Base-by-base conservation (phyloP, 2,329 filamentous ascomycete species). In the Fulvia fulva region DNA sequence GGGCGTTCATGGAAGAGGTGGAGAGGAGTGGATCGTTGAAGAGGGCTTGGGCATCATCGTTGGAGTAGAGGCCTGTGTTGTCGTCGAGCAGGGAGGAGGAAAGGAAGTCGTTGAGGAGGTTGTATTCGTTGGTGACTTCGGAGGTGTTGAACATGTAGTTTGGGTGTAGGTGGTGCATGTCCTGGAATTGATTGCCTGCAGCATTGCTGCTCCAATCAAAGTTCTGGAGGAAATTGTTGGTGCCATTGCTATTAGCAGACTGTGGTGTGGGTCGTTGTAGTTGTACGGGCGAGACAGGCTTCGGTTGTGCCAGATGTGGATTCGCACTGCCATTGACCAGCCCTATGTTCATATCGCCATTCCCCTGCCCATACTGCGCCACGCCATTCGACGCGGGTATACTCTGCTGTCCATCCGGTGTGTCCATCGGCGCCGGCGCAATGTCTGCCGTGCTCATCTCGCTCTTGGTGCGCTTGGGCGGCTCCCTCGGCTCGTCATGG, bases 51-150 rank as follows among this genome's bases (percentile, higher is more conserved):
- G 75, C 70, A 43, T 79, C 76, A 51, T 76, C 74, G 51, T 74
- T 72, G 55, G 62, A 63, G 51, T 78, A 80, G 30, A 78, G 71
- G 22, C 70, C 71, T 55, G 75, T 76, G 63, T 80, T 92, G 76
- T 97, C 92, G 26, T 50, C 47, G 64, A 97, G 83, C 56, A 97
- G 79, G 71, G 90, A 96, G 66, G 87, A 95, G 74, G 92, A 94
- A 61, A 99, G 83, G 72, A 97, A 97, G 75, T 99, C 93, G 79
- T 95, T 96, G 71, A 99, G 85, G 53, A 97, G 80, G 72, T 97
- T 96, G 75, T 96, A 97, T 79, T 99, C 94, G 77, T 94, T 94
- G 61, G 89, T 92, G 67, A 97, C 90, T 76, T 99, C 94, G 63
- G 91, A 90, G n/a, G 86, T 85, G 72, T 88, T 88, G 77, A 97